Evolutionary conservation across 164 flowering plant species (phyloP).

Genomic region (Chimonanthus praecox): DNA sequence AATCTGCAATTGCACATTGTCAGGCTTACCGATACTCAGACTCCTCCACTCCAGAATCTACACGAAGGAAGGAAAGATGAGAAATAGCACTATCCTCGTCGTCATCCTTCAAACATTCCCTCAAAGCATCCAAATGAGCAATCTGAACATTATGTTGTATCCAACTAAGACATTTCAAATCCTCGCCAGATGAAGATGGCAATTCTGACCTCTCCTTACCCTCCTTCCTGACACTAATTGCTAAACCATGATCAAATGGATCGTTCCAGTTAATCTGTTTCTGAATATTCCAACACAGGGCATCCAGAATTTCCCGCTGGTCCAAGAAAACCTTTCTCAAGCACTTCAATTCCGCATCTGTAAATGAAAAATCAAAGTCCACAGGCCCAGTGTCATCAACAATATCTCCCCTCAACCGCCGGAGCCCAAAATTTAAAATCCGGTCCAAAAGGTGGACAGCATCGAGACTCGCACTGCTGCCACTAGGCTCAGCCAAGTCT

Average conservation of each 20-base stretch:
- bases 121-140: slow-evolving; percentile 71
- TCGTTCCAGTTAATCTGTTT: slow-evolving; percentile 48
- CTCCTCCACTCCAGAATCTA: slow-evolving; percentile 55
- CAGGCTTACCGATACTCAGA: slow-evolving; percentile 63
- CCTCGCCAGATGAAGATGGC: slow-evolving; percentile 18
- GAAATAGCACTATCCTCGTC: slow-evolving; percentile 51
- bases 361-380: slow-evolving; percentile 13
- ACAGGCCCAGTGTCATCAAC: slow-evolving; percentile 6
- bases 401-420: slow-evolving; percentile 40
- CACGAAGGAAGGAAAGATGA: slow-evolving; percentile 63
- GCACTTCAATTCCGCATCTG: slow-evolving; percentile 47
- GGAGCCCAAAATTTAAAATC: slow-evolving; percentile 48
- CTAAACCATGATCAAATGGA: slow-evolving; percentile 41
- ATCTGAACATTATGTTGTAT: slow-evolving; percentile 59
- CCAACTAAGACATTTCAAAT: slow-evolving; percentile 32
- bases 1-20: too few relatives aligned
- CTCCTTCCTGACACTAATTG: slow-evolving; percentile 32
- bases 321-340: slow-evolving; percentile 53
- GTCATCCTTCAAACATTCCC: slow-evolving; percentile 31
- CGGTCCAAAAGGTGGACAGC: slow-evolving; percentile 32
- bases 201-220: slow-evolving; percentile 17
- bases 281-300: slow-evolving; percentile 59
- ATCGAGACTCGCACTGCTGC: slow-evolving; percentile 16
- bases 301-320: slow-evolving; percentile 58
- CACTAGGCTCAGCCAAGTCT: slow-evolving; percentile 22